Percentiles rank a stretch among this genome's conserved stretches.
Evolutionary conservation across 345 rosid species (phyloP).

Genomic region (Pugionium dolabratum): DNA sequence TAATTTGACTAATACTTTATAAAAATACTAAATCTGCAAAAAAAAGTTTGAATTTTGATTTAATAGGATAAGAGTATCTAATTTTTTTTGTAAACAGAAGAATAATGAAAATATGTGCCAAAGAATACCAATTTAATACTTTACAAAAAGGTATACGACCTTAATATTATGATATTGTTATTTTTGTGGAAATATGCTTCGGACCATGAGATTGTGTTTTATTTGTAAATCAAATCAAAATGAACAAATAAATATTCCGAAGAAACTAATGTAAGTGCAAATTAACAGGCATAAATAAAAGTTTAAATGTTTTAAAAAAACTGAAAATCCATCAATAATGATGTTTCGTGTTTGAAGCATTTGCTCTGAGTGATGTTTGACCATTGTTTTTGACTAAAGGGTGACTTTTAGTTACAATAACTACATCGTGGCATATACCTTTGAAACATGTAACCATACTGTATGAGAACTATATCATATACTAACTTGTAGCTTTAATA

Average conservation of each 20-base stretch:
- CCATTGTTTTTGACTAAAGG: constrained; percentile 25
- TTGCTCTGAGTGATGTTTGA: constrained; percentile 27
- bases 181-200: constrained; percentile 1
- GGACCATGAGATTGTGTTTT: constrained; percentile 16
- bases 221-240: background rate
- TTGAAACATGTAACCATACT: constrained; percentile 6
- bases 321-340: constrained; percentile 8
- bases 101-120: background rate
- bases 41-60: background rate
- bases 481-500: background rate
- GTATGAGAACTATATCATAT: constrained; percentile 17
- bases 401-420: constrained; percentile 11
- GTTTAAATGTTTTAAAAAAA: background rate
- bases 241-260: background rate
- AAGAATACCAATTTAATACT: background rate
- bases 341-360: constrained; percentile 5
- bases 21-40: background rate
- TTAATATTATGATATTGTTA: background rate
- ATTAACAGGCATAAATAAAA: constrained; percentile 20
- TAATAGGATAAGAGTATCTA: background rate
- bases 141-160: too few species aligned
- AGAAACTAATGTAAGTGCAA: constrained; percentile 1
- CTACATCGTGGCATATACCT: constrained; percentile 28
- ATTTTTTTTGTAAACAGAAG: background rate
- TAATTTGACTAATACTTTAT: background rate